A percentile compares a stretch with the other conserved stretches of the same genome.
phyloP scores from a whole-genome alignment of 495 filamentous ascomycete species.

The Penicillium tannophilum region DNA sequence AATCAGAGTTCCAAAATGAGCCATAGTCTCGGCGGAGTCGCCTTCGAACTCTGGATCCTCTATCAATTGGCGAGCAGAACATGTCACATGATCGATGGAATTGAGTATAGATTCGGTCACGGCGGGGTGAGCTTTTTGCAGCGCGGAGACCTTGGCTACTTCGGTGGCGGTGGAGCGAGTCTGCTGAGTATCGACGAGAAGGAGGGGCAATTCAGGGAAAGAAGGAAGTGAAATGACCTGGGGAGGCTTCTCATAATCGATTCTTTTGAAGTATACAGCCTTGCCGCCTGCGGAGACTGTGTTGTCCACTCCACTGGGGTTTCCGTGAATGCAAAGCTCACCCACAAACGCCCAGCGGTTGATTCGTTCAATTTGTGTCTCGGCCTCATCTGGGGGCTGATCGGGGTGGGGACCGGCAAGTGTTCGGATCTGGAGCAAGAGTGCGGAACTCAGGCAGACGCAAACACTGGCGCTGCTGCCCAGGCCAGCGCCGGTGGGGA shows the following conservation, averaged over 20 bases:
- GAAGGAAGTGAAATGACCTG: conserved; percentile 72
- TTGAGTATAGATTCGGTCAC: conserved; percentile 79
- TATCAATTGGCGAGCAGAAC: conserved; percentile 72
- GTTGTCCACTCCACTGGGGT: conserved; percentile 95
- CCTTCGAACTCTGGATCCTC: conserved; percentile 62
- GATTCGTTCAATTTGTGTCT: conserved; percentile 85
- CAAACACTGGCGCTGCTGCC: conserved; percentile 91
- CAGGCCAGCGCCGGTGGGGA: conserved; percentile 89
- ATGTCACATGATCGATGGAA: conserved; percentile 78
- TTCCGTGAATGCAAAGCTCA: conserved; percentile 95
- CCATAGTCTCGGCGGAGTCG: conserved; percentile 57
- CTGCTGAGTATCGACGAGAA: conserved; percentile 85
- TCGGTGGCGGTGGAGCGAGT: conserved; percentile 78
- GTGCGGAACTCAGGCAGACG: conserved; percentile 84
- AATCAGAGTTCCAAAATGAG: conserved; percentile 80
- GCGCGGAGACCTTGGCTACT: conserved; percentile 78
- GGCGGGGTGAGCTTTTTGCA: conserved; percentile 67
- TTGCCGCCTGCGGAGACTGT: conserved; percentile 93
- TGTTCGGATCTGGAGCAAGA: conserved; percentile 84
- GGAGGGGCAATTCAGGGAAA: conserved; percentile 87
- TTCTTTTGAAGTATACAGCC: conserved; percentile 85
- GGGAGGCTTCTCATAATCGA: conserved; percentile 76
- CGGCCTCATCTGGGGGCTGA: conserved; percentile 78
- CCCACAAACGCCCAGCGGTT: conserved; percentile 97
- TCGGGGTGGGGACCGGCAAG: conserved; percentile 87